A percentile compares a stretch with the other conserved stretches of the same genome.
These are phyloP conservation scores for Phytophthora parvispora DNA, from an alignment of 352 stramenopile species.

Conservation along the genomic window DNA sequence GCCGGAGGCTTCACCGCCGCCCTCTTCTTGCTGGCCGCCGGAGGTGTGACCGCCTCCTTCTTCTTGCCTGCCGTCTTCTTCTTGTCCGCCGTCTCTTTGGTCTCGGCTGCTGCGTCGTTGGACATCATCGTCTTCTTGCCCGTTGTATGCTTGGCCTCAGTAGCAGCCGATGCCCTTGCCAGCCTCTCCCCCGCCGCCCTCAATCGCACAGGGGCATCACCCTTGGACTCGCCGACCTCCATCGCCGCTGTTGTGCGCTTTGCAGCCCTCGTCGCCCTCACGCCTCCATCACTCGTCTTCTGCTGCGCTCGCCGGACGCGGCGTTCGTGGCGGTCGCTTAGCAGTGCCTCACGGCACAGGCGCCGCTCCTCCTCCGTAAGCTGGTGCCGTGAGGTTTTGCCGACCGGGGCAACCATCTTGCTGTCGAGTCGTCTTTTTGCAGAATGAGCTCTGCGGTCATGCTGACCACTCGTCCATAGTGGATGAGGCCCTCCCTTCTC, in stretches of 20 bases:
- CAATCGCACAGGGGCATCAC: too few species aligned
- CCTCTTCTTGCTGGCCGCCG: too few species aligned
- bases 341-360: neutral
- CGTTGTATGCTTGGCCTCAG: too few species aligned
- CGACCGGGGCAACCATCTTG: neutral
- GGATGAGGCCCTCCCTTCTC: neutral
- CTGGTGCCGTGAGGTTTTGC: neutral
- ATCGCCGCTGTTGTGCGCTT: conserved; percentile 1
- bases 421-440: neutral
- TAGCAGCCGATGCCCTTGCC: too few species aligned
- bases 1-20: too few species aligned
- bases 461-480: conserved; percentile 1
- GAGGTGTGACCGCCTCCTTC: too few species aligned
- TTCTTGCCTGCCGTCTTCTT: too few species aligned
- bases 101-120: too few species aligned
- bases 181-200: too few species aligned
- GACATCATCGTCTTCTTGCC: too few species aligned
- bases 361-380: neutral
- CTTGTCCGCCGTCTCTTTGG: too few species aligned
- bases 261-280: neutral
- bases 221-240: conserved; percentile 3
- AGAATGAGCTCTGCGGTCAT: conserved; percentile 10
- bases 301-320: neutral
- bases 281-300: neutral
- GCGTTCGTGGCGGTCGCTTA: neutral